A percentile compares a stretch with the other conserved stretches of the same genome.
Conservation (phyloP, 495 filamentous ascomycete genomes). For the Xylaria castorea region DNA sequence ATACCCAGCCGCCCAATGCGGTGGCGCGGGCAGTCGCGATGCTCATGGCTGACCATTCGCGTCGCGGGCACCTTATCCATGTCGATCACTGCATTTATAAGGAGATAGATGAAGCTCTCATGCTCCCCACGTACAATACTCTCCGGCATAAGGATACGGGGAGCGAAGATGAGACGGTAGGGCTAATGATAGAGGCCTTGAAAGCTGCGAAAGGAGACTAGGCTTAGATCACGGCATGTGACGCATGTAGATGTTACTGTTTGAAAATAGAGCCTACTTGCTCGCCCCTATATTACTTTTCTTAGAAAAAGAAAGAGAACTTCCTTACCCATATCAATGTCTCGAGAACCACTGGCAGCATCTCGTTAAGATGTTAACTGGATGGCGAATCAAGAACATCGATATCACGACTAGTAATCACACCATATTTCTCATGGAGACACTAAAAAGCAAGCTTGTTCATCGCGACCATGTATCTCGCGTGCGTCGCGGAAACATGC, state of each 20-base stretch:
- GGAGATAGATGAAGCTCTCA: constrained; percentile 46
- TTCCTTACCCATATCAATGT: neutral
- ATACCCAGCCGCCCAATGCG: constrained; percentile 43
- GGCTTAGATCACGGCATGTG: neutral
- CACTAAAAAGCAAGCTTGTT: neutral
- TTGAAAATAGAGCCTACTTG: neutral
- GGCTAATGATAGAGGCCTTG: neutral
- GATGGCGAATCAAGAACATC: neutral
- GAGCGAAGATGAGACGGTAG: constrained; percentile 1
- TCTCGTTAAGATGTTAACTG: neutral
- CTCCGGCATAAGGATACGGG: neutral
- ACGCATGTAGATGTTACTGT: neutral
- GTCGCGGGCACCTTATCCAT: constrained; percentile 50
- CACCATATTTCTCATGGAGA: neutral
- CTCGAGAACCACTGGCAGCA: neutral
- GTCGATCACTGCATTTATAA: constrained; percentile 46
- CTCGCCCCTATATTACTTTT: neutral
- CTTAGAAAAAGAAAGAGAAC: too few species aligned
- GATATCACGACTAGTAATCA: neutral
- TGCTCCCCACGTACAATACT: neutral
- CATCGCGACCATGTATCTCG: neutral
- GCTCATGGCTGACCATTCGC: constrained; percentile 44
- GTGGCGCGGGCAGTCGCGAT: constrained; percentile 49
- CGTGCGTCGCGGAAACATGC: neutral
- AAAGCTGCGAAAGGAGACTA: neutral